phyloP scores from a whole-genome alignment of 2,329 filamentous ascomycete genomes.

The Pseudogymnoascus sp. region DNA sequence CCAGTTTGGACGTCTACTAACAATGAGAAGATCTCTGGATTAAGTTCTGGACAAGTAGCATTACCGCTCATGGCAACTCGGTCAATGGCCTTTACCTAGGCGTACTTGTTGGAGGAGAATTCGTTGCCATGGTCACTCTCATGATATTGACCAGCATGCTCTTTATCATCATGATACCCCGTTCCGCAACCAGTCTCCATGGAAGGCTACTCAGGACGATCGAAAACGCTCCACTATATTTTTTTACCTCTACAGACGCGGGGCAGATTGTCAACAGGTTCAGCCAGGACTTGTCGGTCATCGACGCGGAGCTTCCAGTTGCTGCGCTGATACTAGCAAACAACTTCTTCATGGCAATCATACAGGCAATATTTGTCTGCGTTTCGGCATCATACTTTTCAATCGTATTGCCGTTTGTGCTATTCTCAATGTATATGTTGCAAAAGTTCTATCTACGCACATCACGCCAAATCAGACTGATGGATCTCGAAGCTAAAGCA shows the following conservation, averaged over 20 bases:
- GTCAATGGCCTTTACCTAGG: conserved; percentile 20
- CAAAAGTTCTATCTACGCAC: conserved; percentile 54
- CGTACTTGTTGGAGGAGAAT: conserved; percentile 9
- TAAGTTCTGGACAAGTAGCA: conserved; percentile 32
- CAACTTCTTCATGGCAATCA: conserved; percentile 32
- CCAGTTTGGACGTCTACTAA: conserved; percentile 24
- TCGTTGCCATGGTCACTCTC: conserved; percentile 10
- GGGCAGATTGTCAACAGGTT: conserved; percentile 39
- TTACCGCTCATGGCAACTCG: conserved; percentile 18
- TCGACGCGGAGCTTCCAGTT: conserved; percentile 24
- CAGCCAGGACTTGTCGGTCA: conserved; percentile 34
- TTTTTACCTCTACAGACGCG: conserved; percentile 37
- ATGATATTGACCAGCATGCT: conserved; percentile 29
- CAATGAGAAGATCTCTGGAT: conserved; percentile 32
- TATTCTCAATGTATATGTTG: conserved; percentile 40
- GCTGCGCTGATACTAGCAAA: conserved; percentile 25
- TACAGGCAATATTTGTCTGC: conserved; percentile 30
- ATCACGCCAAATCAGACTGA: conserved; percentile 49
- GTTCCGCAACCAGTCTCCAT: conserved; percentile 44
- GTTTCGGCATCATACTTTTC: conserved; percentile 39
- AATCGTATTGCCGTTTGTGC: conserved; percentile 43
- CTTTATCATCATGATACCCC: conserved; percentile 46
- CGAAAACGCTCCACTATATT: conserved; percentile 33
- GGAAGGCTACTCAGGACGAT: conserved; percentile 40
- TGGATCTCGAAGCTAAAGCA: conserved; percentile 56